Percentiles rank a stretch among this genome's conserved stretches.
Evolutionary conservation across 495 filamentous ascomycete species (phyloP).

Genomic region (Aspergillus panamensis): DNA sequence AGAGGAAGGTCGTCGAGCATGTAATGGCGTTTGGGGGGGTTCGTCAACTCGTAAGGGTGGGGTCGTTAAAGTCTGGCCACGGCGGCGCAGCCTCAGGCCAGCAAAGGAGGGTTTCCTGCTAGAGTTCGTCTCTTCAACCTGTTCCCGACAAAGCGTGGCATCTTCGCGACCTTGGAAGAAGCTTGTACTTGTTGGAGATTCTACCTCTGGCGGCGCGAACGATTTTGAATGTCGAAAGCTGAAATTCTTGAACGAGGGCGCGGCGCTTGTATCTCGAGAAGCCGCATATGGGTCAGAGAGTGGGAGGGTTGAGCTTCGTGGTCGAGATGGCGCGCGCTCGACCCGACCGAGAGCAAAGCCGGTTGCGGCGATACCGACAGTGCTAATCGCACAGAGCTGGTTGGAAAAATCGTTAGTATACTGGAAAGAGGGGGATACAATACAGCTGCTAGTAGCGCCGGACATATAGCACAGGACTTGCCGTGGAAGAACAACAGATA

Average conservation of each 20-base stretch:
- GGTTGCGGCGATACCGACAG: slow-evolving; percentile 62
- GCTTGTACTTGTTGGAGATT: slow-evolving; percentile 11
- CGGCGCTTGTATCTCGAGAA: slow-evolving; percentile 17
- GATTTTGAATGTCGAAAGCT: slow-evolving; percentile 28
- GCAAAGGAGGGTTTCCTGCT: slow-evolving; percentile 50
- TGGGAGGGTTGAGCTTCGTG: slow-evolving; percentile 31
- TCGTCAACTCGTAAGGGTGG: slow-evolving; percentile 32
- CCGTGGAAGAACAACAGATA: no score
- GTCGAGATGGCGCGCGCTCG: slow-evolving; percentile 33
- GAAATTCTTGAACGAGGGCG: slow-evolving; percentile 24
- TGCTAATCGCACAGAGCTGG: slow-evolving; percentile 69
- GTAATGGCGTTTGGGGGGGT: slow-evolving; percentile 35
- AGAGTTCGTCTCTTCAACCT: slow-evolving; percentile 20
- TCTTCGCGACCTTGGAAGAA: slow-evolving; percentile 12
- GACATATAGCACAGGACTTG: neutral
- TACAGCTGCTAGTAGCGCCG: neutral
- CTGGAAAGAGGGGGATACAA: neutral
- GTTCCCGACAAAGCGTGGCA: slow-evolving; percentile 4
- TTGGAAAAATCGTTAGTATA: neutral
- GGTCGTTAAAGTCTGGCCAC: slow-evolving; percentile 40
- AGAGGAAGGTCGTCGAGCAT: slow-evolving; percentile 49
- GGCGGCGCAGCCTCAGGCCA: slow-evolving; percentile 44
- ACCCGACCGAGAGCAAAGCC: slow-evolving; percentile 62
- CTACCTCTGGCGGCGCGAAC: slow-evolving; percentile 19
- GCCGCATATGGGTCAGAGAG: slow-evolving; percentile 23